Evolutionary conservation across 345 rosid species (phyloP).

Genomic region (Linum tenue): DNA sequence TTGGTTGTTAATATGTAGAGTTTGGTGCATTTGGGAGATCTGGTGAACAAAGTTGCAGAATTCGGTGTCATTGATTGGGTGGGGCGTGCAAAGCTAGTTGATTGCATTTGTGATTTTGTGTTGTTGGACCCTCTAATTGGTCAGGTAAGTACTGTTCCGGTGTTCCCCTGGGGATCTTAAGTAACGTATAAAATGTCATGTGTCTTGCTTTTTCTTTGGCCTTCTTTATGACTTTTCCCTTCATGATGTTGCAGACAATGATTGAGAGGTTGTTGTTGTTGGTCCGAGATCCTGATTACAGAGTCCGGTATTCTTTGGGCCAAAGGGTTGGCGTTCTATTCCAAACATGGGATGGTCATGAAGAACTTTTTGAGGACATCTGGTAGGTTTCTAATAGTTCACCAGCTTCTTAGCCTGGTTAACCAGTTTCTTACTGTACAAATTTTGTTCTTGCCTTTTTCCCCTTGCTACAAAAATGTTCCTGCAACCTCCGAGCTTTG

Average conservation of each 20-base stretch:
- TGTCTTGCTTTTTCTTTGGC: neutral
- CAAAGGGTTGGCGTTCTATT: slow-evolving; percentile 70
- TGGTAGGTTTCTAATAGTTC: slow-evolving; percentile 41
- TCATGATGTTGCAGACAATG: slow-evolving; percentile 44
- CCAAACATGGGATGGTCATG: slow-evolving; percentile 98
- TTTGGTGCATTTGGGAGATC: slow-evolving; percentile 44
- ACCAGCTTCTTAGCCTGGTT: neutral
- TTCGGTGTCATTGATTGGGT: slow-evolving; percentile 70
- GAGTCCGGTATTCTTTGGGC: slow-evolving; percentile 66
- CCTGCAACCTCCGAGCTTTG: neutral
- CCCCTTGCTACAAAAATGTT: neutral
- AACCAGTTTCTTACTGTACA: neutral
- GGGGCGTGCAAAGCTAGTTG: slow-evolving; percentile 70
- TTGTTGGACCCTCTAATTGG: slow-evolving; percentile 65
- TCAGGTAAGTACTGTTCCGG: slow-evolving; percentile 46
- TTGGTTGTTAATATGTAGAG: slow-evolving; percentile 36
- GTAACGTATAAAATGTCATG: neutral
- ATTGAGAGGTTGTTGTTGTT: slow-evolving; percentile 56
- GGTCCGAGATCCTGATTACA: slow-evolving; percentile 80
- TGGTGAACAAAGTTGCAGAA: slow-evolving; percentile 61
- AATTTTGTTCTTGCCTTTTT: neutral
- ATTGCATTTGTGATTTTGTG: slow-evolving; percentile 63
- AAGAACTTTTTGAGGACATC: slow-evolving; percentile 77
- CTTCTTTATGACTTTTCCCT: neutral
- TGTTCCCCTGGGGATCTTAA: neutral